phyloP scores from a whole-genome alignment of 495 filamentous ascomycete species.

The Neurospora discreta region DNA sequence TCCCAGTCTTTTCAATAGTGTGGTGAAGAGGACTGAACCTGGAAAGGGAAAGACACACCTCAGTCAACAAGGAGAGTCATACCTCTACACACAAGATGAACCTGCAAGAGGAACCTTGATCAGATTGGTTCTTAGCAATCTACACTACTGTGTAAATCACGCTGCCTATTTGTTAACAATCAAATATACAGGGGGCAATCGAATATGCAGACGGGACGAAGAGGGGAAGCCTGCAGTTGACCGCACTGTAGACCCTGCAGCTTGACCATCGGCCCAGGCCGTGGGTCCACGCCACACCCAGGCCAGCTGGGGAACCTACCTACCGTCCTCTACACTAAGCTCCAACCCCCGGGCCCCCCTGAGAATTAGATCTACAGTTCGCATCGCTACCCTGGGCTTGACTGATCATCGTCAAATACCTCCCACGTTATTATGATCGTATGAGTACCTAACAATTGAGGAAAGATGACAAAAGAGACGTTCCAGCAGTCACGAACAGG shows the following conservation, averaged over 20 bases:
- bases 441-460: not conserved
- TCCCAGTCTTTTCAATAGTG: not conserved
- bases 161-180: not conserved
- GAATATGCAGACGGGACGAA: not conserved
- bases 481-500: not conserved
- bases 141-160: not conserved
- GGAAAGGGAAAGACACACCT: not conserved
- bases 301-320: no score
- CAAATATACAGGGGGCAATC: not conserved
- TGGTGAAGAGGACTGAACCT: not conserved
- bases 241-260: not conserved
- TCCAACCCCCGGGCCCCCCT: not conserved
- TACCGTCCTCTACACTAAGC: no score
- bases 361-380: not conserved
- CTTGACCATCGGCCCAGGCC: not conserved
- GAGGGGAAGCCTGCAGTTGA: not conserved
- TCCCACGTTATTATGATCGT: not conserved
- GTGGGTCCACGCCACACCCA: not conserved
- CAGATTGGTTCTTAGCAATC: not conserved
- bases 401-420: not conserved
- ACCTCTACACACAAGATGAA: not conserved
- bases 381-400: not conserved
- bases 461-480: not conserved
- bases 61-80: conserved; percentile 19
- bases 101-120: not conserved